Evolutionary conservation across 2,329 filamentous ascomycete species (phyloP).

Genomic region (Phialophora tarda): DNA sequence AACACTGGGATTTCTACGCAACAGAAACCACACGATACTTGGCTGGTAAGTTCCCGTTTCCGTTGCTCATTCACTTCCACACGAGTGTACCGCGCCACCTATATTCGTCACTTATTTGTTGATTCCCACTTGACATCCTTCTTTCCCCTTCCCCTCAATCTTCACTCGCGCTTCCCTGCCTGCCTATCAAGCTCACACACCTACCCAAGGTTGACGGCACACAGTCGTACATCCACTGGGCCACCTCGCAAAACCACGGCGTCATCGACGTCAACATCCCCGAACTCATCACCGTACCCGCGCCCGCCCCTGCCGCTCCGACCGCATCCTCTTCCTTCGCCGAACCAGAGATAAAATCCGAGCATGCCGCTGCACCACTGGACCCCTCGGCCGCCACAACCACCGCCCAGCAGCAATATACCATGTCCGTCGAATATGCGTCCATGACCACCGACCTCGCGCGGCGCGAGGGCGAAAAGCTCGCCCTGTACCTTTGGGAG

Average conservation of each 20-base stretch:
- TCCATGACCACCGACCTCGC: slow-evolving; percentile 44
- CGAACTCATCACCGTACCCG: slow-evolving; percentile 61
- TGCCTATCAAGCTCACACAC: slow-evolving; percentile 40
- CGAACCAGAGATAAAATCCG: neutral
- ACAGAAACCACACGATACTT: slow-evolving; percentile 82
- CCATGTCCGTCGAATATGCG: slow-evolving; percentile 47
- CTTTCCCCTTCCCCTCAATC: neutral
- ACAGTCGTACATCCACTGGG: slow-evolving; percentile 83
- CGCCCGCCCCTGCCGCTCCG: neutral
- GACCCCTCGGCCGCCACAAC: slow-evolving; percentile 5
- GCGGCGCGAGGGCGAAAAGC: slow-evolving; percentile 60
- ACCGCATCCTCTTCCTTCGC: slow-evolving; percentile 8
- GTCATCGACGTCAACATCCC: slow-evolving; percentile 93
- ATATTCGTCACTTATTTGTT: neutral
- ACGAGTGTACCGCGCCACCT: neutral
- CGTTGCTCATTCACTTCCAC: slow-evolving; percentile 21
- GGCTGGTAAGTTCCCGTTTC: slow-evolving; percentile 68
- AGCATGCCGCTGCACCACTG: neutral
- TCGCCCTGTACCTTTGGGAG: slow-evolving; percentile 91
- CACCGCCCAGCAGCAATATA: neutral
- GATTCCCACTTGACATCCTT: slow-evolving; percentile 8
- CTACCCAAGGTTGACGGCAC: slow-evolving; percentile 74
- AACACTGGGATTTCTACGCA: slow-evolving; percentile 72
- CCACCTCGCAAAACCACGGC: slow-evolving; percentile 73
- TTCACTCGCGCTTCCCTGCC: neutral